phyloP scores from a whole-genome alignment of 352 stramenopile genomes.

The Phytophthora pinifolia region DNA sequence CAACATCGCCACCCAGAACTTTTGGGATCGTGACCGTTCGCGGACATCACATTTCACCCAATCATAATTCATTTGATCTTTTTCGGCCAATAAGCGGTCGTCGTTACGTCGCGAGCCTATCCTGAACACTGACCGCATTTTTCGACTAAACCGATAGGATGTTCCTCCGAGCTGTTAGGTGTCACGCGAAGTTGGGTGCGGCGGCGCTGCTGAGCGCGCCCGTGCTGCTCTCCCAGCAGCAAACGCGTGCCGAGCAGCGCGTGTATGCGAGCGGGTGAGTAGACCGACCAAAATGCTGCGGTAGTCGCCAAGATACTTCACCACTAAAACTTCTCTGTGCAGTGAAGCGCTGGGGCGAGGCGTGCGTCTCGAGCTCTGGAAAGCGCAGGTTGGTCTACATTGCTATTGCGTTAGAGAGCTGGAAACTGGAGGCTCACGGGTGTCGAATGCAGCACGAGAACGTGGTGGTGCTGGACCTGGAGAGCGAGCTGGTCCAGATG shows the following conservation, averaged over 20 bases:
- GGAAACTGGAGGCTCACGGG: not conserved
- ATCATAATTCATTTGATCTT: constrained; percentile 2
- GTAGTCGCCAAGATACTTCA: not conserved
- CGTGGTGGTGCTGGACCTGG: constrained; percentile 80
- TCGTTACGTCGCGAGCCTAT: constrained; percentile 15
- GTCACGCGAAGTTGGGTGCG: constrained; percentile 36
- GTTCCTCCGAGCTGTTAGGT: constrained; percentile 43
- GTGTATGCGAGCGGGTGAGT: constrained; percentile 72
- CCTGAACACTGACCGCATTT: constrained; percentile 8
- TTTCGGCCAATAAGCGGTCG: constrained; percentile 14
- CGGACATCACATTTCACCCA: constrained; percentile 15
- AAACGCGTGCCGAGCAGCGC: constrained; percentile 47
- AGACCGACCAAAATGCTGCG: not conserved
- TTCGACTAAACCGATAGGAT: constrained; percentile 29
- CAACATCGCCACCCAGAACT: constrained; percentile 19
- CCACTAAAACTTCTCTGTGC: not conserved
- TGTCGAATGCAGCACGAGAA: constrained; percentile 69
- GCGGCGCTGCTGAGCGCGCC: constrained; percentile 41
- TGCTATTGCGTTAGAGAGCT: not conserved
- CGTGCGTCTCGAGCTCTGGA: constrained; percentile 84
- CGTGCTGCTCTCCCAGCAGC: constrained; percentile 29
- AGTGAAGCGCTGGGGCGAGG: constrained; percentile 79
- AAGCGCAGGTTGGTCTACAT: constrained; percentile 59
- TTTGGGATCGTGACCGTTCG: constrained; percentile 20
- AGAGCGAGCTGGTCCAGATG: constrained; percentile 85